Evolutionary conservation across 306 rosid species (phyloP).

Genomic region (Vigna mungo): DNA sequence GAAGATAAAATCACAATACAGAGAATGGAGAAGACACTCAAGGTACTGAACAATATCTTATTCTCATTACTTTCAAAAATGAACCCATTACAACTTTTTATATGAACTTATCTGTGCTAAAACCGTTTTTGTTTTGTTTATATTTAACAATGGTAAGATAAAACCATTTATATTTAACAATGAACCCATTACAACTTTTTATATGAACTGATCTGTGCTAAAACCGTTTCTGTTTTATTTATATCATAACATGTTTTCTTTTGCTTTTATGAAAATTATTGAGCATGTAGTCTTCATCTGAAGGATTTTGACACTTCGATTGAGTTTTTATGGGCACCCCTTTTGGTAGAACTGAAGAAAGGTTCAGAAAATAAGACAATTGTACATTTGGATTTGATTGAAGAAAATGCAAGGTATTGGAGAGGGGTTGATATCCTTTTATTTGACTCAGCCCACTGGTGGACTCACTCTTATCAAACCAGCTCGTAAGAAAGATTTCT

Average conservation of each 20-base stretch:
- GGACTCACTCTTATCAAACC: slow-evolving; percentile 79
- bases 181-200: too few species aligned
- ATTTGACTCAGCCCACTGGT: slow-evolving; percentile 96
- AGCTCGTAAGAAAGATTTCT: slow-evolving; percentile 67
- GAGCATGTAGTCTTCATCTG: neutral
- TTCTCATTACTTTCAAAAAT: too few species aligned
- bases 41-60: too few species aligned
- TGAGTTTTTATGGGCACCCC: slow-evolving; percentile 90
- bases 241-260: neutral
- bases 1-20: too few species aligned
- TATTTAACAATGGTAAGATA: too few species aligned
- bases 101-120: too few species aligned
- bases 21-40: too few species aligned
- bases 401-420: slow-evolving; percentile 87
- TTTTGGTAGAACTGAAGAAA: slow-evolving; percentile 75
- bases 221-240: too few species aligned
- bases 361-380: slow-evolving; percentile 68
- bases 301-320: slow-evolving; percentile 86
- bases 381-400: slow-evolving; percentile 78
- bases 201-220: too few species aligned
- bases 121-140: too few species aligned
- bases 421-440: slow-evolving; percentile 84
- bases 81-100: too few species aligned
- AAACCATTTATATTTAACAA: too few species aligned
- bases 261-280: slow-evolving; percentile 5